Base-by-base conservation (phyloP, 169 alveolate species). In the Hepatocystis sp. region DNA sequence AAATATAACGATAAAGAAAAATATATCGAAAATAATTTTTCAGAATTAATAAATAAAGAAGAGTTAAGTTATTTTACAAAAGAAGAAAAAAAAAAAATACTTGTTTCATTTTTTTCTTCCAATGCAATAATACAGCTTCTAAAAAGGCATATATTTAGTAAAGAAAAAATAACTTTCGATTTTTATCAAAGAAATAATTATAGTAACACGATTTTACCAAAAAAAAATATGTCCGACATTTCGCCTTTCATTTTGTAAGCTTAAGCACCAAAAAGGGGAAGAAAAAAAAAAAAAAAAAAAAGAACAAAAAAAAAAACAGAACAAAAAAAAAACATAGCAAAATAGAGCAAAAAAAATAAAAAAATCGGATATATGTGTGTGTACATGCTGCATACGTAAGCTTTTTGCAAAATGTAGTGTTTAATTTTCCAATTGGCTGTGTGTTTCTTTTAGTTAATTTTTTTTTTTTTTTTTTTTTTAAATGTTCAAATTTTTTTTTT, bases 181-280 rank as follows among this genome's bases (percentile, higher is more conserved):
- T 52, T 58, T 30, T 19, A 71, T 5, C 11, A 27, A 11, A 60
- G 32, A 71, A 58, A 71, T 71, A 71, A 76, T 30, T 71, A 71
- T 52, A 34, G 78, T 15, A 71, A 27, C 2, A 53, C 46, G 10
- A 51, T 42, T 34, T 30, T 71, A 17, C 55, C 21, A 39, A 42
- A 71, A 36, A 71, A 71, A 40, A 71, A 56, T 44, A 32, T 10
- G 49, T 71, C 68, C 11, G 86, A 71, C 55, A 71, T 71, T 44
- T 58, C 86, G 19, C 86, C 86, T n/a, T 71, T 71, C 40, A 58
- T 71, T 44, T 58, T 71, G 78, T 71, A 49, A 68, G 23, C 51
- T 40, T 4, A 2, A 17, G n/a, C n/a, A n/a, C n/a, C 2, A 34
- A 15, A 52, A 19, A 52, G 19, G 64, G 42, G 4, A 44, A 44